Evolutionary conservation across 768 basidiomycete genomes (phyloP), one percentile per base, ranked within the genome.

Genomic region (Tricholoma sp.): DNA sequence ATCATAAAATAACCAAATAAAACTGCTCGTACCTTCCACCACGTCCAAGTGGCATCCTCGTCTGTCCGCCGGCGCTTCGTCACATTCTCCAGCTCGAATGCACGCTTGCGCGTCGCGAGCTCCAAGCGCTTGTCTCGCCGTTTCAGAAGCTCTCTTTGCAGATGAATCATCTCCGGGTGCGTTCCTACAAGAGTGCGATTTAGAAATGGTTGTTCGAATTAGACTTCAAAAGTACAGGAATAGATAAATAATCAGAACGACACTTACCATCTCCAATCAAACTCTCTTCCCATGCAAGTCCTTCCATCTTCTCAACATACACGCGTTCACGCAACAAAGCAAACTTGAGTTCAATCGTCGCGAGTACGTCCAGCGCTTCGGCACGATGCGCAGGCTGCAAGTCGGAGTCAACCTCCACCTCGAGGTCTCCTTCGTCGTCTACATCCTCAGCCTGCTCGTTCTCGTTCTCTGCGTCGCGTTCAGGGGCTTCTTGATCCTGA

Each of bases 301-400:
- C 84, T 39, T 94, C 90, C 92, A 98, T 94, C 68, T 94, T 90
- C 73, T 98, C 96, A 17, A 98, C 78, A 68, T 95, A 98, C 13
- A 98, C 77, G 50, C 84, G 78, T 68, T 98, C 94, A 48, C 96
- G 74, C 55, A 98, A 70, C 32, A 89, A 72, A 0, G 95, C 94
- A 70, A 94, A 97, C 65, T 91, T 92, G 71, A 98, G 83, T 66
- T 99, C 96, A 62, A 99, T 95, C 45, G 78, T 80, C 3, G 95
- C 88, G 6, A 98, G 75, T 0, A 88, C 87, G 57, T 94, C 93
- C 56, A 98, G 79, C 0, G 94, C 94, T 64, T 96, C 94, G 3
- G 86, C 86, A 18, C 91, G 80, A 67, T 91, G 89, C 0, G 87
- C 88, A 45, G 88, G 88, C 57, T 91, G 89, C 53, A 91, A 71